Evolutionary conservation across 306 rosid species (phyloP), one percentile per base, ranked within the genome.

Genomic region (Potentilla sterilis): DNA sequence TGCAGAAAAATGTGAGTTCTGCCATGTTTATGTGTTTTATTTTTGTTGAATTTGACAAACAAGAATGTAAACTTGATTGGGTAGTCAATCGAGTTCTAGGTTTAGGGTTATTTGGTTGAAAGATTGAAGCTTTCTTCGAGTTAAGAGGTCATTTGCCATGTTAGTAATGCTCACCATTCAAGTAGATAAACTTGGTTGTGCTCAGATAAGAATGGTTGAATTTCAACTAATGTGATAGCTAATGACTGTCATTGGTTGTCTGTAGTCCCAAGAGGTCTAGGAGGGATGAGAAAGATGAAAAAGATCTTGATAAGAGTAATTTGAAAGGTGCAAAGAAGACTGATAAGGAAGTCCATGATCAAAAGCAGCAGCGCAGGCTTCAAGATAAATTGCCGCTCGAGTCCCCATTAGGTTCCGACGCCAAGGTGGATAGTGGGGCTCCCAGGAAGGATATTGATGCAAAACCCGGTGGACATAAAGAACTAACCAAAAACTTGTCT

Each of bases 191-290:
- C 41, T 16, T 61, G 16, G 11, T 15, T 14, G 13, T 73, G 28
- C 24, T 43, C 11, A 40, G 67, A 52, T 13, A 55, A 42, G 58
- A 61, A 71, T 67, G 46, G 19, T 1, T 28, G n/a, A 19, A 15
- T 42, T 18, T 74, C 19, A 48, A 66, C 8, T 52, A 40, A 47
- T 65, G 49, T 54, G 13, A 11, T 71, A 52, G 49, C 24, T 78
- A 70, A 37, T 65, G 24, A 78, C 9, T 67, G 65, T 72, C 22
- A 46, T 32, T 75, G 80, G 49, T 77, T 85, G 63, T 32, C 73
- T 70, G 38, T 82, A 92, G 99, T 81, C 91, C 96, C 24, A 92
- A 87, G 89, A 85, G 92, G 82, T 83, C 84, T 44, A 90, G 89
- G 87, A 95, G 93, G 84, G 93, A 87, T 84, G 89, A 80, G 51